These are phyloP conservation scores for Tetrahymena malaccensis DNA, from an alignment of 73 alveolate genomes.

Conservation along the genomic window DNA sequence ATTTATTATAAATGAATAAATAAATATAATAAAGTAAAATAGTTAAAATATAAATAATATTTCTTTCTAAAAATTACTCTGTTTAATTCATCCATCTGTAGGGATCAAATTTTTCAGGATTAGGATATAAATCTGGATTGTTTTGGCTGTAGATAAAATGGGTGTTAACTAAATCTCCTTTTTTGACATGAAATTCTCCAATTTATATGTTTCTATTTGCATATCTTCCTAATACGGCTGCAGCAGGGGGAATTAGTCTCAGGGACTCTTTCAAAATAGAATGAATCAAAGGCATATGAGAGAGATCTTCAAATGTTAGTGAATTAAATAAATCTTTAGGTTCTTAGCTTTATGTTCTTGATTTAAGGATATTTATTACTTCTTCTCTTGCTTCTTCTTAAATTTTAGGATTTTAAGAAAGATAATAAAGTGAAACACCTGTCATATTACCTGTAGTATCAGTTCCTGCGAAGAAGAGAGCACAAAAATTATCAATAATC, in stretches of 20 bases:
- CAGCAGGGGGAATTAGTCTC: neutral
- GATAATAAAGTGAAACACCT: neutral
- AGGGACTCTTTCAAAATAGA: neutral
- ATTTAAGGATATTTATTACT: no score
- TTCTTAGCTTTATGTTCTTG: neutral
- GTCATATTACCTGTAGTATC: neutral
- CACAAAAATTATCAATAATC: neutral
- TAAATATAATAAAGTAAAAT: no score
- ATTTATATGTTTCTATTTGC: neutral
- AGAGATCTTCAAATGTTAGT: neutral
- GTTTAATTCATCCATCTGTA: slow-evolving; percentile 10
- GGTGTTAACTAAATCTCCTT: neutral
- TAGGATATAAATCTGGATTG: neutral
- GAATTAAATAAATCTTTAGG: neutral
- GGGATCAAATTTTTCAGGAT: slow-evolving; percentile 11
- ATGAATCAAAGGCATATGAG: neutral
- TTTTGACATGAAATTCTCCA: neutral
- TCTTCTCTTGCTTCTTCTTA: neutral
- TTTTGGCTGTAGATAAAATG: neutral
- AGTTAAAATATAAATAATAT: neutral
- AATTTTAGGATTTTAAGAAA: neutral
- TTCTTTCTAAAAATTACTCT: neutral
- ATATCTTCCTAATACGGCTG: neutral
- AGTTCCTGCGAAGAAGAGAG: neutral
- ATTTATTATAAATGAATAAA: no score